Percentiles rank a stretch among this genome's conserved stretches.
These are phyloP conservation scores for Adenanthera pavonina DNA, from an alignment of 306 rosid genomes.

Conservation along the genomic window DNA sequence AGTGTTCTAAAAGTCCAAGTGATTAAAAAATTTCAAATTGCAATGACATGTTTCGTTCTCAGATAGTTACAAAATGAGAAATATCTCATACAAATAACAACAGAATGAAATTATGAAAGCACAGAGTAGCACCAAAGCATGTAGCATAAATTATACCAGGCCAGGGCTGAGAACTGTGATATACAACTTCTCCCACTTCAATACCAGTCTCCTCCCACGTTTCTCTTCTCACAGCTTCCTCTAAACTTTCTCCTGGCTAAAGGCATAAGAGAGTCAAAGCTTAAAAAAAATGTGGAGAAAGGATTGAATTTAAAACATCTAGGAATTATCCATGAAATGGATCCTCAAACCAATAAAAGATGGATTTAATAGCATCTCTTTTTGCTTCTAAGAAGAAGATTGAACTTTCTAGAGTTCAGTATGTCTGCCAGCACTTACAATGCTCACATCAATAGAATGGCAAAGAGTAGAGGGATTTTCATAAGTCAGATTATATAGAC, in stretches of 20 bases:
- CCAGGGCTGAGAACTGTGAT: slow-evolving; percentile 98
- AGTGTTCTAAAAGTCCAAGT: slow-evolving; percentile 3
- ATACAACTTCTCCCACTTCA: slow-evolving; percentile 90
- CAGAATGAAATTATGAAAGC: slow-evolving; percentile 18
- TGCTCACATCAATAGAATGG: slow-evolving; percentile 12
- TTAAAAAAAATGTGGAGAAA: slow-evolving; percentile 4
- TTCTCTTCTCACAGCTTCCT: slow-evolving; percentile 97
- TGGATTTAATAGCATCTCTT: background rate
- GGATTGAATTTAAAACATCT: background rate
- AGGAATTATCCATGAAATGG: slow-evolving; percentile 3
- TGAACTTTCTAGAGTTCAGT: slow-evolving; percentile 20
- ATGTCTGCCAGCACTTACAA: slow-evolving; percentile 1
- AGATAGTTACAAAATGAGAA: background rate
- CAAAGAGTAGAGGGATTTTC: slow-evolving; percentile 18
- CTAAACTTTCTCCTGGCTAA: slow-evolving; percentile 96
- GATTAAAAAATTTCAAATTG: background rate
- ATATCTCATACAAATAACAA: background rate
- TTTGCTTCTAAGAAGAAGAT: slow-evolving; percentile 14
- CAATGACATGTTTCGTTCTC: background rate
- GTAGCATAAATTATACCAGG: slow-evolving; percentile 64
- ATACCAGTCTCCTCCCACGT: slow-evolving; percentile 94
- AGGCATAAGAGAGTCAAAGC: slow-evolving; percentile 30
- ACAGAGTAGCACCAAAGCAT: background rate
- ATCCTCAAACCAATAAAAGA: slow-evolving; percentile 29
- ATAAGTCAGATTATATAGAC: background rate